Conservation (phyloP, 148 eudicot genomes). For the Dianthus caryophyllus region DNA sequence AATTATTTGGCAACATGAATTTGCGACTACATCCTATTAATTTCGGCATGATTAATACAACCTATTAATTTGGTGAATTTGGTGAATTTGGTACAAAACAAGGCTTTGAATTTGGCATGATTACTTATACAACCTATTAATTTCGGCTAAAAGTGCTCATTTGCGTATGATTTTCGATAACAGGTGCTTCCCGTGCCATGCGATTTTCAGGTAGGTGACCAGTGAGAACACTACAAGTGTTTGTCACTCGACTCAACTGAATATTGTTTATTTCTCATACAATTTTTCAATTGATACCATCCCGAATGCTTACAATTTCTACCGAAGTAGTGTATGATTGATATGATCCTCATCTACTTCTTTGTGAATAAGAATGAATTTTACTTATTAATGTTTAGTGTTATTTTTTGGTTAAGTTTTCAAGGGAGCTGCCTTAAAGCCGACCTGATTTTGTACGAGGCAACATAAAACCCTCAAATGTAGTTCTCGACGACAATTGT, state of each 20-base stretch:
- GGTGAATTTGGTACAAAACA: no score
- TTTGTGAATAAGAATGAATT: background rate
- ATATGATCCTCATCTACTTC: background rate
- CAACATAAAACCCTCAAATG: no score
- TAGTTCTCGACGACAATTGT: no score
- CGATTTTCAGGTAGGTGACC: constrained; percentile 52
- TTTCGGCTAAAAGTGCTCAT: no score
- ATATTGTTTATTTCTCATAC: constrained; percentile 68
- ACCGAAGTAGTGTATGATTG: constrained; percentile 48
- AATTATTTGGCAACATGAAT: no score
- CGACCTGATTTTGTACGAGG: no score
- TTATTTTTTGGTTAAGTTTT: constrained; percentile 61
- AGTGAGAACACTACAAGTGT: constrained; percentile 45
- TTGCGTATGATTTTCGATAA: no score
- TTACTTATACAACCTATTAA: no score
- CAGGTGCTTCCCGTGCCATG: background rate
- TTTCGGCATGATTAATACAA: no score
- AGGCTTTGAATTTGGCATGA: no score
- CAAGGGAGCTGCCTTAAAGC: constrained; percentile 81
- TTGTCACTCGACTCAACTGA: constrained; percentile 69
- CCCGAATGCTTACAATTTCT: constrained; percentile 76
- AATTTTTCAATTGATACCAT: constrained; percentile 68
- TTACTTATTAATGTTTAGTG: background rate
- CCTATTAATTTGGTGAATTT: no score
- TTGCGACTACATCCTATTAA: no score